Evolutionary conservation across 352 stramenopile genomes (phyloP).

Genomic region (Pythium brachiatum): DNA sequence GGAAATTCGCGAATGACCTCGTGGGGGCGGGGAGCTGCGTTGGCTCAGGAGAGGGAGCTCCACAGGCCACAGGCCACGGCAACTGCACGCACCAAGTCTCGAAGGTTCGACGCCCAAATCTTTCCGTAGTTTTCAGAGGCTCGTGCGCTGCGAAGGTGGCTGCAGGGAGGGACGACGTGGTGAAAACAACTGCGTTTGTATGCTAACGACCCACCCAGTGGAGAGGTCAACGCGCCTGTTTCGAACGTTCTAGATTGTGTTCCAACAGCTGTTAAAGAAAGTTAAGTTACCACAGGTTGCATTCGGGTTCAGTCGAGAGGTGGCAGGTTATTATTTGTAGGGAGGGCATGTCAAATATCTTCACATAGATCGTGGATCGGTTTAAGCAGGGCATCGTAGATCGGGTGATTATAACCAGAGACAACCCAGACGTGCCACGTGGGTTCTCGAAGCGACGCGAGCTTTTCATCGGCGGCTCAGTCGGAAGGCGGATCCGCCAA

Average conservation of each 20-base stretch:
- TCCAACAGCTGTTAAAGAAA: conserved; percentile 7
- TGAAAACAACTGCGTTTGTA: no score
- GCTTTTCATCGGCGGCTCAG: background rate
- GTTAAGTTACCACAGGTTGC: background rate
- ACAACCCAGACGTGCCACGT: background rate
- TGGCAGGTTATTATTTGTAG: background rate
- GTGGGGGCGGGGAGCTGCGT: background rate
- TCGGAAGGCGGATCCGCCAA: background rate
- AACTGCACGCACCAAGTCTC: conserved; percentile 17
- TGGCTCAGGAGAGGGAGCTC: background rate
- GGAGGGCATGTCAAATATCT: background rate
- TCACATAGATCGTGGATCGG: background rate
- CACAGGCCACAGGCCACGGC: conserved; percentile 7
- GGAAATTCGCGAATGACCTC: conserved; percentile 50
- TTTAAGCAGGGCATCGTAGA: background rate
- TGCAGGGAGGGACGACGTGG: conserved; percentile 2
- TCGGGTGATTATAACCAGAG: background rate
- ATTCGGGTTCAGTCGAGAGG: background rate
- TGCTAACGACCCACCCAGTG: conserved; percentile 8
- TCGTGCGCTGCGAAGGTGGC: no score
- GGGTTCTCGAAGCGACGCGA: background rate
- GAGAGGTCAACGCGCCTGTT: conserved; percentile 23
- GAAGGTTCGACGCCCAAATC: conserved; percentile 22
- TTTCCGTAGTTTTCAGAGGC: conserved; percentile 22
- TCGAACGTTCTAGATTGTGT: conserved; percentile 79